These are phyloP conservation scores for Ballota nigra DNA, from an alignment of 257 asterid species.

Conservation along the genomic window DNA sequence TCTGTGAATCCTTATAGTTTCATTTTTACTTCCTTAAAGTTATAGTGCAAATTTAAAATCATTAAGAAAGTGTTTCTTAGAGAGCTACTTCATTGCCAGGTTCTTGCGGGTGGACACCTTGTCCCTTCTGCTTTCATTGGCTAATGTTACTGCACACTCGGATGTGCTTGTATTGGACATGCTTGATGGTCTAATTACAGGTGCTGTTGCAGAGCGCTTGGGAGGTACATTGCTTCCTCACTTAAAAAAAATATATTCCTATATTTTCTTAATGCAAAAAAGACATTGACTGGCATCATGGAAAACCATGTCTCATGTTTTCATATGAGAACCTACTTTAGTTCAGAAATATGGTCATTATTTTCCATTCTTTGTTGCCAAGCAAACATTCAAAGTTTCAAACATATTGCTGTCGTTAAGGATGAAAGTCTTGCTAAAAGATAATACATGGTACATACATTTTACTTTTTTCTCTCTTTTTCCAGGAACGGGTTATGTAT, in stretches of 20 bases:
- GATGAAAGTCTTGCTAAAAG: neutral
- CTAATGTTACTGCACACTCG: conserved; percentile 74
- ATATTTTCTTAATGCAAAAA: neutral
- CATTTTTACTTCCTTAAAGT: neutral
- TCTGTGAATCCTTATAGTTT: neutral
- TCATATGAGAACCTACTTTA: neutral
- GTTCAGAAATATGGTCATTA: neutral
- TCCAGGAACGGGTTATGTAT: conserved; percentile 84
- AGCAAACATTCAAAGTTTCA: neutral
- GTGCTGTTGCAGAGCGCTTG: conserved; percentile 90
- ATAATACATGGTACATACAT: neutral
- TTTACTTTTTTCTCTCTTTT: neutral
- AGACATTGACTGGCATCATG: neutral
- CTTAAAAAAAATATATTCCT: conserved; percentile 14
- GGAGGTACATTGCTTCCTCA: conserved; percentile 64
- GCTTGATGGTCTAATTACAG: conserved; percentile 80
- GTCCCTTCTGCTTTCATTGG: conserved; percentile 81
- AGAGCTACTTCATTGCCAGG: conserved; percentile 41
- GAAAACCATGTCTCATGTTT: neutral
- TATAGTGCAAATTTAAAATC: neutral
- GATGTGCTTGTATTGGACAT: conserved; percentile 87
- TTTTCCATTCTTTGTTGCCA: neutral
- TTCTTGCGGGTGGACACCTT: conserved; percentile 84
- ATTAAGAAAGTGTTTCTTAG: neutral
- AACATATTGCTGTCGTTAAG: neutral